phyloP scores from a whole-genome alignment of 208 protist genomes.

The Crithidia brevicula region DNA sequence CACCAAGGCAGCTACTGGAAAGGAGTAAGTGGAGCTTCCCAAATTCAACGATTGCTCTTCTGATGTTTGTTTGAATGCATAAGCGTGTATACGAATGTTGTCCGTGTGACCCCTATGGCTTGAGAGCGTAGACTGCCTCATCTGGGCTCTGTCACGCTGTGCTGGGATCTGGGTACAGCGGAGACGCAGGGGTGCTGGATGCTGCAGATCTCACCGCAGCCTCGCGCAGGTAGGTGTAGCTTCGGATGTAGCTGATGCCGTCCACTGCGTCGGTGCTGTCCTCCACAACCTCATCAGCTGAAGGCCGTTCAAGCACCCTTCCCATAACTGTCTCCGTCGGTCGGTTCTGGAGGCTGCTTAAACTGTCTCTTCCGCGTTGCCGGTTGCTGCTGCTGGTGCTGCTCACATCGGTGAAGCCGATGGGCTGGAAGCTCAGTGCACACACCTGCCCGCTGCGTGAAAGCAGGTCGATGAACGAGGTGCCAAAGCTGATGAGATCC shows the following conservation, averaged over 20 bases:
- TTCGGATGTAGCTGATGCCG: neutral
- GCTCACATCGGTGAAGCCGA: neutral
- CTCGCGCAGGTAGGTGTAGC: slow-evolving; percentile 5
- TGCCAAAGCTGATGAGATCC: neutral
- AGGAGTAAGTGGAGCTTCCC: no score
- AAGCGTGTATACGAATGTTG: neutral
- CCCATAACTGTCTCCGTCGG: neutral
- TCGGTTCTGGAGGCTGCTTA: neutral
- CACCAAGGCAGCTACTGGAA: no score
- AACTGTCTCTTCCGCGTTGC: no score
- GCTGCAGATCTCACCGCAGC: neutral
- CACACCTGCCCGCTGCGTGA: slow-evolving; percentile 5
- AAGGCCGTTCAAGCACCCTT: neutral
- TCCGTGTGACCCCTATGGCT: no score
- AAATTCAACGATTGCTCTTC: no score
- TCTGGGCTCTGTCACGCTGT: no score
- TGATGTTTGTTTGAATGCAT: no score
- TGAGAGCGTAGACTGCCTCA: no score
- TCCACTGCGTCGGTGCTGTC: neutral
- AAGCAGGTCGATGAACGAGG: neutral
- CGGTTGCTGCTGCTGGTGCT: neutral
- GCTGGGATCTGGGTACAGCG: neutral
- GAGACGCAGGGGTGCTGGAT: neutral
- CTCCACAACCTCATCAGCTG: neutral
- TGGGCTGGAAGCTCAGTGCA: slow-evolving; percentile 6